Conservation (phyloP, 495 filamentous ascomycete genomes). For the Xylaria venustula region DNA sequence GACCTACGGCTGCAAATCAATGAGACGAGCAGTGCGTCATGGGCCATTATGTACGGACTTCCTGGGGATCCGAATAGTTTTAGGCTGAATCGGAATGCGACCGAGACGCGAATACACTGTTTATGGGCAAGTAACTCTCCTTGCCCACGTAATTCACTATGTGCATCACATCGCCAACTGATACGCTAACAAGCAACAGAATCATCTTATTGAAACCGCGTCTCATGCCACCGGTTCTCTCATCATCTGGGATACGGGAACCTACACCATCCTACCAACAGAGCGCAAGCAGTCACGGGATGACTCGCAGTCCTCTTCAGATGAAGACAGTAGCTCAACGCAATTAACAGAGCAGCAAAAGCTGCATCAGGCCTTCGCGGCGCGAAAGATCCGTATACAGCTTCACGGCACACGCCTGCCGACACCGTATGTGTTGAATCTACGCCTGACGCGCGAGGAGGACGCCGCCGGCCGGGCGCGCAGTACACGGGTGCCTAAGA, state of each 20-base stretch:
- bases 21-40: constrained; percentile 59
- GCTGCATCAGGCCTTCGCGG: constrained; percentile 53
- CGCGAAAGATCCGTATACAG: constrained; percentile 61
- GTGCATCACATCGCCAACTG: neutral
- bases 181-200: constrained; percentile 38
- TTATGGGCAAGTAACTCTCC: constrained; percentile 52
- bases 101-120: constrained; percentile 66
- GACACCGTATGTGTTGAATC: constrained; percentile 52
- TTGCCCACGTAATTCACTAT: neutral
- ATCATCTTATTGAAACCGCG: constrained; percentile 66
- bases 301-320: constrained; percentile 39
- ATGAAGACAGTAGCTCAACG: constrained; percentile 38
- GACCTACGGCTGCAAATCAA: constrained; percentile 68
- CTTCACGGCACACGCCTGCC: constrained; percentile 61
- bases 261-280: constrained; percentile 55
- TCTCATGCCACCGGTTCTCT: constrained; percentile 58
- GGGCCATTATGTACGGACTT: constrained; percentile 66
- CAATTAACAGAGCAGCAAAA: constrained; percentile 51
- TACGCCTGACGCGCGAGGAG: constrained; percentile 54
- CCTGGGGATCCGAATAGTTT: constrained; percentile 62
- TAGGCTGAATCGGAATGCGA: constrained; percentile 59
- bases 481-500: constrained; percentile 15
- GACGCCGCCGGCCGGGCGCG: constrained; percentile 36
- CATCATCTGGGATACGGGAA: constrained; percentile 70
- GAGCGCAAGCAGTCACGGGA: constrained; percentile 10